A percentile compares a stretch with the other conserved stretches of the same genome.
These are phyloP conservation scores for Pichia norvegensis DNA, from an alignment of 1,139 yeast species.

Conservation along the genomic window DNA sequence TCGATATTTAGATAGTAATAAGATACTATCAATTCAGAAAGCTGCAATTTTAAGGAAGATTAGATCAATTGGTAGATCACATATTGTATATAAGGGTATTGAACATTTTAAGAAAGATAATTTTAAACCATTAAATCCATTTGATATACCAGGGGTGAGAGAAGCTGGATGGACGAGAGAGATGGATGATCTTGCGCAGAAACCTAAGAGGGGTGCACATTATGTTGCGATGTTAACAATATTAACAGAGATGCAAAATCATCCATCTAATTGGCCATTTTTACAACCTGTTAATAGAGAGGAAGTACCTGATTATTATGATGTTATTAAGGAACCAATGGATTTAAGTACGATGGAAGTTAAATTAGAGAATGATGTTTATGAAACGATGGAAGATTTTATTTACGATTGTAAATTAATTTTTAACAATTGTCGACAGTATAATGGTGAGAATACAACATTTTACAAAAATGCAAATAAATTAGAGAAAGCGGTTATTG, in stretches of 20 bases:
- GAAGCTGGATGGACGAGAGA: conserved; percentile 99
- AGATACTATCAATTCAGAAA: conserved; percentile 75
- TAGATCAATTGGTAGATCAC: conserved; percentile 68
- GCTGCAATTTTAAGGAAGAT: conserved; percentile 88
- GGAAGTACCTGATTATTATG: conserved; percentile 94
- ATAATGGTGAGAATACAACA: conserved; percentile 84
- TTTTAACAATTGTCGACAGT: conserved; percentile 83
- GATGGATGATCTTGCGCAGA: conserved; percentile 93
- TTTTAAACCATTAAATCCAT: conserved; percentile 47
- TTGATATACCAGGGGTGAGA: conserved; percentile 74
- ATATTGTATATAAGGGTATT: conserved; percentile 75
- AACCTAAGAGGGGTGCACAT: conserved; percentile 93
- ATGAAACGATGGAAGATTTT: conserved; percentile 85
- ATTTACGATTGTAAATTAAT: conserved; percentile 80
- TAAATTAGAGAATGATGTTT: conserved; percentile 85
- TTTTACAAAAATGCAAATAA: conserved; percentile 88
- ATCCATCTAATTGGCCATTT: conserved; percentile 99
- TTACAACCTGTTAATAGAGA: conserved; percentile 85
- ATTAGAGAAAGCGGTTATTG: conserved; percentile 77
- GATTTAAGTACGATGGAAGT: conserved; percentile 93
- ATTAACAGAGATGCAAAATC: conserved; percentile 80
- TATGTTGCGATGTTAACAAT: conserved; percentile 88
- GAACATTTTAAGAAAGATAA: conserved; percentile 57
- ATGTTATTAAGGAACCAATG: conserved; percentile 98
- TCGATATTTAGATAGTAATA: conserved; percentile 82